phyloP scores from a whole-genome alignment of 441 rosid species.

The Croton setiger region DNA sequence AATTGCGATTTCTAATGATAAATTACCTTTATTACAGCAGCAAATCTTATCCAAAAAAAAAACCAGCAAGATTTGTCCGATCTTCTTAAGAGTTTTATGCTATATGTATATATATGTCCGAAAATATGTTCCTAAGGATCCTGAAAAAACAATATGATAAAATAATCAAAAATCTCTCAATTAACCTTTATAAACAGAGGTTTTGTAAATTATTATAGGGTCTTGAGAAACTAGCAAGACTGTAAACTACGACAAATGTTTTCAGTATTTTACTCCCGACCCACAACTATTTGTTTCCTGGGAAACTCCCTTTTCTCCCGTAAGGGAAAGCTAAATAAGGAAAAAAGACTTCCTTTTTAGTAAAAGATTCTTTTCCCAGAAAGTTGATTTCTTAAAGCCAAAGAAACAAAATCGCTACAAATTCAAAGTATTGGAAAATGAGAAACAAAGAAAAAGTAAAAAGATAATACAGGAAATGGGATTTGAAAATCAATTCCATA shows the following conservation, averaged over 20 bases:
- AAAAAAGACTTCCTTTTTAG: too few species aligned
- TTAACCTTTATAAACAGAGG: background rate
- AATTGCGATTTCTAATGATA: background rate
- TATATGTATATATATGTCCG: background rate
- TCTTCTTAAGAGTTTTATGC: conserved; percentile 8
- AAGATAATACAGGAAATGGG: background rate
- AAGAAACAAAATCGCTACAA: background rate
- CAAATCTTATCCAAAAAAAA: conserved; percentile 10
- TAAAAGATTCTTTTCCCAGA: conserved; percentile 4
- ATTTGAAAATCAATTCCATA: background rate
- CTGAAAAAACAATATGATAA: background rate
- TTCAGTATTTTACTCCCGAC: background rate
- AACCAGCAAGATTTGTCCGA: conserved; percentile 7
- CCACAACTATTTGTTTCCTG: conserved; percentile 3
- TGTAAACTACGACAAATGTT: background rate
- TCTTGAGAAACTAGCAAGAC: background rate
- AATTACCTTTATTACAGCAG: conserved; percentile 5
- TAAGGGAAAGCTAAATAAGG: background rate
- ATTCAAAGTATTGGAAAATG: background rate
- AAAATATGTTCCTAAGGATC: background rate
- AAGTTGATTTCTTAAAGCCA: background rate
- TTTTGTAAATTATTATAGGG: background rate
- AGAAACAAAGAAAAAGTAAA: background rate
- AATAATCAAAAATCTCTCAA: background rate
- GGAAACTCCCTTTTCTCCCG: background rate